phyloP scores from a whole-genome alignment of 345 rosid species.

The Eucalyptus marginata region DNA sequence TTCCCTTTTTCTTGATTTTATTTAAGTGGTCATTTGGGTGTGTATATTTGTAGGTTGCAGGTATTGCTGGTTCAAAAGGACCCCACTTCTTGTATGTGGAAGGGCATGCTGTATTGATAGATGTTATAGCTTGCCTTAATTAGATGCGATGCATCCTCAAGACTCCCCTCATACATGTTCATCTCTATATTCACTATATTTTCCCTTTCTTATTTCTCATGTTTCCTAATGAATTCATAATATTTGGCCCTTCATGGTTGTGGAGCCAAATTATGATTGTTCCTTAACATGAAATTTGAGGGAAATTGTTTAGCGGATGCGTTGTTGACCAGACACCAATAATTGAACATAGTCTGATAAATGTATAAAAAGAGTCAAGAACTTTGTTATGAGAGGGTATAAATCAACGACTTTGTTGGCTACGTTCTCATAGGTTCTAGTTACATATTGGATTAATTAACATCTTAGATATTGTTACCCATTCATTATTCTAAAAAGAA shows the following conservation, averaged over 20 bases:
- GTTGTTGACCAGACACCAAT: no score
- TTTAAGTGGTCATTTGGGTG: no score
- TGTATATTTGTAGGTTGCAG: no score
- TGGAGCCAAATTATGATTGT: background rate
- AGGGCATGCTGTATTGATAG: no score
- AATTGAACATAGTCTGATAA: background rate
- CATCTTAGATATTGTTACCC: background rate
- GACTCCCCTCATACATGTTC: no score
- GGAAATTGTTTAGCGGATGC: background rate
- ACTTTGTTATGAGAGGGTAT: background rate
- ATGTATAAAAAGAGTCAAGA: background rate
- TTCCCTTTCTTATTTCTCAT: background rate
- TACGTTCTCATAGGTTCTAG: background rate
- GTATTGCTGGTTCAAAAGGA: no score
- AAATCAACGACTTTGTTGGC: background rate
- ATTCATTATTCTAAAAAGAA: background rate
- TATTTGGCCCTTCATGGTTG: background rate
- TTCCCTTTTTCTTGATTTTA: no score
- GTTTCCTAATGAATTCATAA: background rate
- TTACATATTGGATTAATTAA: background rate
- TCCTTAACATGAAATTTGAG: background rate
- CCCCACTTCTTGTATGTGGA: no score
- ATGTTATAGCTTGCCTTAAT: no score
- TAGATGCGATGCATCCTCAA: no score
- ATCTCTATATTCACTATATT: background rate